Base-by-base conservation (phyloP, 2,329 filamentous ascomycete species). In the Fusarium hostae region DNA sequence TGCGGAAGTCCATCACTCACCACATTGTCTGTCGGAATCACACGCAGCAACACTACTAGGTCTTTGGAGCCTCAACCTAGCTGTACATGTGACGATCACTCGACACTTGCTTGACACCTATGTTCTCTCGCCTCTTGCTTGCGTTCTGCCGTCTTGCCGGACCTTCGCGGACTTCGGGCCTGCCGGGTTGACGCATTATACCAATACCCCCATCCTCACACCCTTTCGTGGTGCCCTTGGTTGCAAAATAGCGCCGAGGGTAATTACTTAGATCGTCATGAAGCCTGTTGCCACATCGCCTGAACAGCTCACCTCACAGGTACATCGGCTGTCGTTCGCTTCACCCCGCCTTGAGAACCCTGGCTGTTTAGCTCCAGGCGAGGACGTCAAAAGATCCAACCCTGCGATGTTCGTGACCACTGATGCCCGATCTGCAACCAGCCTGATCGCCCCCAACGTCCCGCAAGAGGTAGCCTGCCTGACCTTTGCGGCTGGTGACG, bases 301-400 rank as follows among this genome's bases (percentile, higher is more conserved):
- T 55, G 75, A 77, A 72, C 79, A 79, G 65, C 76, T 79, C 77
- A 77, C 78, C 76, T 74, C 73, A 72, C 76, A 79, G 78, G 77
- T 78, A 77, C 76, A 75, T 73, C 76, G 77, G 72, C 75, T 80
- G 70, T 75, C 76, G 59, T 76, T 78, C 57, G 59, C 61, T 44
- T 75, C 70, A 69, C 62, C 66, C 63, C 52, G 12, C 45, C 47
- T 54, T 44, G 59, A 66, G 47, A 56, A 55, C 50, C 66, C 73
- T 45, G 60, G 62, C 52, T 66, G 57, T 59, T 58, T 66, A 70
- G 58, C 62, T 52, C 47, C 47, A 47, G 47, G 56, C 50, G 63
- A 55, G 41, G 40, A 71, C 54, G 64, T 57, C 52, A 63, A 66
- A 68, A 48, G 68, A 51, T 45, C 73, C 65, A 71, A 64, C 71